A percentile compares a stretch with the other conserved stretches of the same genome.
phyloP scores from a whole-genome alignment of 2,329 filamentous ascomycete genomes.

The Fusarium circinatum region DNA sequence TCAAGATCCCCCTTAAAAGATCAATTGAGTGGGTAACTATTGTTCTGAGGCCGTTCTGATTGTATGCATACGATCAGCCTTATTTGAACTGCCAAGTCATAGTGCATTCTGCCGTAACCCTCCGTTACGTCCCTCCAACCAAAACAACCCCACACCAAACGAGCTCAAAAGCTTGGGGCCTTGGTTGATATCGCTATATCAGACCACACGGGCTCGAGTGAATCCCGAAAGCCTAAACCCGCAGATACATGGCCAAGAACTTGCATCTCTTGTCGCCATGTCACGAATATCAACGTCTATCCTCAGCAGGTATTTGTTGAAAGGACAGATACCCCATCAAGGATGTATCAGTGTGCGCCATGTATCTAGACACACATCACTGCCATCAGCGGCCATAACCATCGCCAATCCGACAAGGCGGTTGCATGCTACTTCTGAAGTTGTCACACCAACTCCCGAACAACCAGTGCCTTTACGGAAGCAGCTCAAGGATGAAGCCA shows the following conservation, averaged over 20 bases:
- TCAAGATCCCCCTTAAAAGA: background rate
- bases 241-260: background rate
- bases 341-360: constrained; percentile 52
- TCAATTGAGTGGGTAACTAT: background rate
- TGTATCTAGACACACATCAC: constrained; percentile 24
- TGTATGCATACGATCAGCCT: background rate
- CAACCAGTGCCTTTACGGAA: constrained; percentile 70
- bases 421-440: constrained; percentile 47
- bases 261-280: constrained; percentile 48
- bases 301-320: constrained; percentile 61
- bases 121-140: background rate
- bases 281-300: constrained; percentile 55
- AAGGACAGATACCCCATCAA: constrained; percentile 54
- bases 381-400: constrained; percentile 19
- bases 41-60: background rate
- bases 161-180: background rate
- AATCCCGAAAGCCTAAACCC: background rate
- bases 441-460: constrained; percentile 30
- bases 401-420: constrained; percentile 33
- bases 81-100: constrained; percentile 1
- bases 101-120: constrained; percentile 8
- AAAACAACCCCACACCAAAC: background rate
- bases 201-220: background rate
- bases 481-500: constrained; percentile 76
- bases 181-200: background rate